Conservation (phyloP, 2,329 filamentous ascomycete species). For the Bimuria novae-zelandiae region DNA sequence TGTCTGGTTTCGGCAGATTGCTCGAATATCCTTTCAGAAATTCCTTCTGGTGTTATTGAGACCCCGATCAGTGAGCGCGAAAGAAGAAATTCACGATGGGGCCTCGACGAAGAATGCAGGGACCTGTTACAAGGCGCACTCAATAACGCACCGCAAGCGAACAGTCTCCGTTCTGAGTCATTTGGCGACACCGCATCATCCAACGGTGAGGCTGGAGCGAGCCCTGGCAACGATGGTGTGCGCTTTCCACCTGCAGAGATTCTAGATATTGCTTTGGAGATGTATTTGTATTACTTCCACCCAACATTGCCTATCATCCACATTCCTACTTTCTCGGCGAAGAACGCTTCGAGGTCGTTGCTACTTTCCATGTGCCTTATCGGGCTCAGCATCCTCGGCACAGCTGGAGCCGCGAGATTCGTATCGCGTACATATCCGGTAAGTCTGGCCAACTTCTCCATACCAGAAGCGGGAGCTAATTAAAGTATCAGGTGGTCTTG, state of each 20-base stretch:
- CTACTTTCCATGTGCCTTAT: conserved; percentile 60
- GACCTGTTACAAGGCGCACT: conserved; percentile 45
- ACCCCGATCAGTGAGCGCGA: conserved; percentile 35
- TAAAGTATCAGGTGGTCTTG: conserved; percentile 30
- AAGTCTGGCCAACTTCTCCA: conserved; percentile 8
- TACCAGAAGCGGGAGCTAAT: background rate
- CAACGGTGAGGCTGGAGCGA: conserved; percentile 33
- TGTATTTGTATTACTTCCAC: conserved; percentile 60
- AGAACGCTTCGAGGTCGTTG: conserved; percentile 52
- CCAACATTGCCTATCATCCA: conserved; percentile 59
- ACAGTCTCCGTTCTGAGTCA: conserved; percentile 28
- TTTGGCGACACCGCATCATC: conserved; percentile 39
- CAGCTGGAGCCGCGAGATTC: conserved; percentile 57
- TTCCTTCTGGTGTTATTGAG: conserved; percentile 26
- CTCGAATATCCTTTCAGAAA: conserved; percentile 43
- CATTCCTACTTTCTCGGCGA: conserved; percentile 58
- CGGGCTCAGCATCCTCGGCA: conserved; percentile 57
- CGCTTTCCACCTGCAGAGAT: conserved; percentile 57
- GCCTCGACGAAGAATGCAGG: conserved; percentile 44
- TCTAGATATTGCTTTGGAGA: conserved; percentile 58
- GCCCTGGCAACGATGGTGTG: conserved; percentile 35
- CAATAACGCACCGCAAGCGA: conserved; percentile 30
- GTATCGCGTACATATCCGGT: conserved; percentile 53
- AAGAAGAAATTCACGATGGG: conserved; percentile 42
- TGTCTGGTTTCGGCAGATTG: conserved; percentile 35